Evolutionary conservation across 331 rosid species (phyloP).

Genomic region (Dryas integrifolia): DNA sequence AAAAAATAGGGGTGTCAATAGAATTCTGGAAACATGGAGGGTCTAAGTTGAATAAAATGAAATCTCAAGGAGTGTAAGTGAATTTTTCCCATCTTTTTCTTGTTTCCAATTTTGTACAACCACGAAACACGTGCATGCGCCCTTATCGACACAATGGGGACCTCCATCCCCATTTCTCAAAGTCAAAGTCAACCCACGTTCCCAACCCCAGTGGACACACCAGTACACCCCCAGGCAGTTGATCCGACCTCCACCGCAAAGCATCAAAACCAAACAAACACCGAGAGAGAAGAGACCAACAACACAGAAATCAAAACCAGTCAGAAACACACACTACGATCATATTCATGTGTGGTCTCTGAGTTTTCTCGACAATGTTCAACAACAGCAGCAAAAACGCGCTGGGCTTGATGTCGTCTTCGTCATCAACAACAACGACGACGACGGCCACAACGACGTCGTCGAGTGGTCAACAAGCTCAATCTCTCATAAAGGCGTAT

Average conservation of each 20-base stretch:
- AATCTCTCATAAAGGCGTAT: conserved; percentile 52
- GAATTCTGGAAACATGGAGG: too few relatives aligned
- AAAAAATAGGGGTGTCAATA: too few relatives aligned
- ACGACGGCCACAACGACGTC: conserved; percentile 2
- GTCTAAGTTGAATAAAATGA: too few relatives aligned
- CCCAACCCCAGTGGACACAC: too few relatives aligned
- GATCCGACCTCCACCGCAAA: too few relatives aligned
- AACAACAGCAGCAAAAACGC: conserved; percentile 16
- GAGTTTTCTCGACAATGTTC: neutral
- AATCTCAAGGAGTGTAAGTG: too few relatives aligned
- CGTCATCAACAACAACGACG: neutral
- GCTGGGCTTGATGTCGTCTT: neutral
- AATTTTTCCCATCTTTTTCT: too few relatives aligned
- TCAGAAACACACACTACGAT: too few relatives aligned
- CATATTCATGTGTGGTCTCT: neutral
- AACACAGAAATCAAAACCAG: too few relatives aligned
- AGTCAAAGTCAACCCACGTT: neutral
- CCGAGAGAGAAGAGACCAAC: too few relatives aligned
- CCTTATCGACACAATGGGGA: neutral
- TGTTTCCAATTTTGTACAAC: neutral
- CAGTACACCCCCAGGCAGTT: too few relatives aligned
- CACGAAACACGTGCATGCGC: neutral
- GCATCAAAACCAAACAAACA: too few relatives aligned
- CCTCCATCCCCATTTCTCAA: neutral
- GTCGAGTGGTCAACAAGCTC: neutral